These are phyloP conservation scores for Aspergillus sp. DNA, from an alignment of 2,329 filamentous ascomycete genomes.

Conservation along the genomic window DNA sequence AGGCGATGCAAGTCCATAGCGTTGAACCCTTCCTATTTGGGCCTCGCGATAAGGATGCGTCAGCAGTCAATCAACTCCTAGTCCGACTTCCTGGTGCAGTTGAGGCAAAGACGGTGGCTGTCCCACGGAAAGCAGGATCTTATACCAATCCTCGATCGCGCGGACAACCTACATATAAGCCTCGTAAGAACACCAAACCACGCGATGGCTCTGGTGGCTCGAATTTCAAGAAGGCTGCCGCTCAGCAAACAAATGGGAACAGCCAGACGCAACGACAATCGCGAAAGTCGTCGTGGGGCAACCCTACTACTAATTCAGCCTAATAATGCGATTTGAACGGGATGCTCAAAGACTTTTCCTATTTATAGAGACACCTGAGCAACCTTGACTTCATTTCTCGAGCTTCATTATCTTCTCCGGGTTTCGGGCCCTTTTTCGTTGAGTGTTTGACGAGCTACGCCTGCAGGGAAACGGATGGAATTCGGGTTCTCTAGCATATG, in stretches of 20 bases:
- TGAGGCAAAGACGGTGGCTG: constrained; percentile 41
- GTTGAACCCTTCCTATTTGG: constrained; percentile 46
- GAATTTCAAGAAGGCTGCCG: constrained; percentile 28
- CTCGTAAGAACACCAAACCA: constrained; percentile 31
- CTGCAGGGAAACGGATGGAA: constrained; percentile 17
- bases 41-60: constrained; percentile 38
- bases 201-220: constrained; percentile 27
- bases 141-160: constrained; percentile 26
- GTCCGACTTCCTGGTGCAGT: constrained; percentile 51
- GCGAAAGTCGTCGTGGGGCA: constrained; percentile 29
- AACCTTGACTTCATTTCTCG: background rate
- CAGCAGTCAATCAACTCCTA: constrained; percentile 36
- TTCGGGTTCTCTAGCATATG: constrained; percentile 20
- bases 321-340: constrained; percentile 17
- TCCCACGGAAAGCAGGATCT: constrained; percentile 34
- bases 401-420: constrained; percentile 12
- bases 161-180: constrained; percentile 26
- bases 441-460: constrained; percentile 25
- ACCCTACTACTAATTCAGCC: constrained; percentile 24
- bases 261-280: constrained; percentile 28
- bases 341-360: background rate
- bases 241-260: constrained; percentile 23
- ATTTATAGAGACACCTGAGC: background rate
- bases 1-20: constrained; percentile 54
- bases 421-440: constrained; percentile 19